Conservation (phyloP, 2,329 filamentous ascomycete genomes). For the Bipolaris zeicola region DNA sequence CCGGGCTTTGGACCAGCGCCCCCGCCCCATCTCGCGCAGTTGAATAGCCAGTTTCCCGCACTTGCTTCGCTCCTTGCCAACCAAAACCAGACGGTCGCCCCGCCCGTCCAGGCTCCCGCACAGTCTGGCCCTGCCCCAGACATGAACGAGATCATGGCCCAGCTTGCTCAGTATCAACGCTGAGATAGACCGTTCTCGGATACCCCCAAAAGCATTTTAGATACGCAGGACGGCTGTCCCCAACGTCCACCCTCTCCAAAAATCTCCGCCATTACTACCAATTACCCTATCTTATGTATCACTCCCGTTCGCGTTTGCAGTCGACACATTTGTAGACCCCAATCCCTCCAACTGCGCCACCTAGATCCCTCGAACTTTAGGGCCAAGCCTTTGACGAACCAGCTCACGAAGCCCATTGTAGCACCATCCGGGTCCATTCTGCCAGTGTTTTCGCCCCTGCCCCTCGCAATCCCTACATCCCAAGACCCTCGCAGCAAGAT, state of each 20-base stretch:
- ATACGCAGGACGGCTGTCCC: slow-evolving; percentile 8
- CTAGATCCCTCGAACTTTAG: slow-evolving; percentile 1
- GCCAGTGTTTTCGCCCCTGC: neutral
- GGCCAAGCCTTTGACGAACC: slow-evolving; percentile 4
- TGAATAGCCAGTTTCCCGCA: slow-evolving; percentile 40
- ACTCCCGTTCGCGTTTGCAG: slow-evolving; percentile 4
- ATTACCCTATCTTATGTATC: slow-evolving; percentile 3
- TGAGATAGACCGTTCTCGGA: slow-evolving; percentile 15
- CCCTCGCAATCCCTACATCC: neutral
- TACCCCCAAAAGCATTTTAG: slow-evolving; percentile 2
- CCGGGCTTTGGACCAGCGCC: slow-evolving; percentile 28
- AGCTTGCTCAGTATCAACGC: slow-evolving; percentile 69
- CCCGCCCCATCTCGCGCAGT: slow-evolving; percentile 29
- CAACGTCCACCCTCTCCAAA: slow-evolving; percentile 1
- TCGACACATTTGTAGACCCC: slow-evolving; percentile 10
- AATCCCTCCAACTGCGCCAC: slow-evolving; percentile 12
- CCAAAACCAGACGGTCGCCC: slow-evolving; percentile 31
- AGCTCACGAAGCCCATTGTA: slow-evolving; percentile 4
- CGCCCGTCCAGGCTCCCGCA: slow-evolving; percentile 40
- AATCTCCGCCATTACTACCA: slow-evolving; percentile 11
- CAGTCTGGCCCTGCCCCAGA: slow-evolving; percentile 44
- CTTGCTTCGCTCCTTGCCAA: slow-evolving; percentile 39
- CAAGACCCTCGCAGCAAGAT: slow-evolving; percentile 1
- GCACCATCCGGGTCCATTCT: neutral
- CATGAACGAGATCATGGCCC: slow-evolving; percentile 77